Conservation (phyloP, 148 eudicot species). For the Dianthus caryophyllus region DNA sequence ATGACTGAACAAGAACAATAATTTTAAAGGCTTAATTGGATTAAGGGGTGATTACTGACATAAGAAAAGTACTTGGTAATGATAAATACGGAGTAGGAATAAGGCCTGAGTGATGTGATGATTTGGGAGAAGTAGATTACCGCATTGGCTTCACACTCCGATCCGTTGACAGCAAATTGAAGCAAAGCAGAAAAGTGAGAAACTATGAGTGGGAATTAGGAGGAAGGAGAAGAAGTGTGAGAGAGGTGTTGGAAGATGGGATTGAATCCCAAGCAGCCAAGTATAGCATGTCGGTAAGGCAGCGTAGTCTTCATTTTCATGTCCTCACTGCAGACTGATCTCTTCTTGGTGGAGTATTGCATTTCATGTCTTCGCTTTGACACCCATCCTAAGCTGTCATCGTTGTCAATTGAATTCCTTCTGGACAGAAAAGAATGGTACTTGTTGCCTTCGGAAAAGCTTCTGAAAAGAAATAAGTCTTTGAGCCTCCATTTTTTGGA, state of each 20-base stretch:
- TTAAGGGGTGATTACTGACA: too few species aligned
- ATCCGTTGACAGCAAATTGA: too few species aligned
- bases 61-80: too few species aligned
- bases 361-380: constrained; percentile 37
- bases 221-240: constrained; percentile 24
- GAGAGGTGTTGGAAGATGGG: constrained; percentile 37
- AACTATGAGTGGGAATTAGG: constrained; percentile 1
- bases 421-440: constrained; percentile 8
- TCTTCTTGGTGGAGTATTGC: constrained; percentile 63
- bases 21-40: too few species aligned
- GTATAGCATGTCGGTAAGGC: constrained; percentile 61
- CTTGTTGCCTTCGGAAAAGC: constrained; percentile 60
- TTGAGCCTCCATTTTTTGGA: constrained; percentile 54
- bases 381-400: constrained; percentile 22
- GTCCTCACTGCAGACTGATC: constrained; percentile 62
- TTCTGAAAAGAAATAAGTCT: constrained; percentile 62
- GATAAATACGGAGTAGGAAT: too few species aligned
- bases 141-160: too few species aligned
- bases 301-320: constrained; percentile 66
- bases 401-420: constrained; percentile 8
- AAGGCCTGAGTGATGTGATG: background rate
- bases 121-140: background rate
- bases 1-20: too few species aligned
- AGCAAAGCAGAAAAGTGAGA: background rate
- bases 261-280: constrained; percentile 62